Percentiles rank a stretch among this genome's conserved stretches.
Evolutionary conservation across 805 yeast genomes (phyloP).

Genomic region (Teunomyces atbi): DNA sequence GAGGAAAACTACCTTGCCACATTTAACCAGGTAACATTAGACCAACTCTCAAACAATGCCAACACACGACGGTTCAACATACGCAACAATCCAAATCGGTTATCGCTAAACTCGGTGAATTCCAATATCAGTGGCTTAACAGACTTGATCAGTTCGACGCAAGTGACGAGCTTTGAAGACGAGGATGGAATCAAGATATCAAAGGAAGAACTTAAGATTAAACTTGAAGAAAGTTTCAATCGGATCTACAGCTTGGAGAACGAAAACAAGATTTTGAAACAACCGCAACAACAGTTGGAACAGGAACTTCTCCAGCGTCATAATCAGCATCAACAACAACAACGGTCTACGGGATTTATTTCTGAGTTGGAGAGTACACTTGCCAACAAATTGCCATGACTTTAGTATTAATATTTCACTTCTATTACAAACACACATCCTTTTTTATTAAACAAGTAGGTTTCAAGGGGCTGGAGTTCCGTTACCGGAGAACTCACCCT

Average conservation of each 20-base stretch:
- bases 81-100: conserved; percentile 32
- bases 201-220: conserved; percentile 31
- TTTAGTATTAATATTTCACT: conserved; percentile 1
- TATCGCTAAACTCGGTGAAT: conserved; percentile 50
- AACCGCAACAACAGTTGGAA: neutral
- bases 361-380: conserved; percentile 2
- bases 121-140: conserved; percentile 48
- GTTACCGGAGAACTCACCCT: conserved; percentile 44
- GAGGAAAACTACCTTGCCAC: conserved; percentile 32
- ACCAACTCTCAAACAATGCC: conserved; percentile 29
- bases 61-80: conserved; percentile 9
- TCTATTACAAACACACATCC: conserved; percentile 1
- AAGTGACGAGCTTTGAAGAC: conserved; percentile 36
- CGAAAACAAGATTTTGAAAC: conserved; percentile 24
- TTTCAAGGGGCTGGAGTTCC: conserved; percentile 20
- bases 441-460: neutral
- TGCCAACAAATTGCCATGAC: neutral
- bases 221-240: conserved; percentile 39
- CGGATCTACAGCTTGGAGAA: conserved; percentile 33
- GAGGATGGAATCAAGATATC: conserved; percentile 38
- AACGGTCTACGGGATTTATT: neutral
- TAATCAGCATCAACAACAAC: neutral
- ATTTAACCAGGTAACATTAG: conserved; percentile 36
- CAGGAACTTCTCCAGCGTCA: neutral
- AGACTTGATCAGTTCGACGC: conserved; percentile 48